A percentile compares a stretch with the other conserved stretches of the same genome.
Evolutionary conservation across 306 rosid genomes (phyloP).

Genomic region (Luffa aegyptiaca): DNA sequence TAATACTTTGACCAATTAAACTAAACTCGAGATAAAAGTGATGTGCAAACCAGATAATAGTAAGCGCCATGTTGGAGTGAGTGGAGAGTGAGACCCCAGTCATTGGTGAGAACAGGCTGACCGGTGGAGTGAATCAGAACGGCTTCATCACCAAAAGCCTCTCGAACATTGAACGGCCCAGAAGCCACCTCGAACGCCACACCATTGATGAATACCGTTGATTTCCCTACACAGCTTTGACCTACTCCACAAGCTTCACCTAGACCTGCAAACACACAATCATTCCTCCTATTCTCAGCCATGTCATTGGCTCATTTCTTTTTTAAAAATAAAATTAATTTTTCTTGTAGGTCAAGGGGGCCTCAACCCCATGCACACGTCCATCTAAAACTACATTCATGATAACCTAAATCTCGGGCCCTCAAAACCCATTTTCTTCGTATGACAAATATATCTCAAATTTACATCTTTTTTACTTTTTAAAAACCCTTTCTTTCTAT

Average conservation of each 20-base stretch:
- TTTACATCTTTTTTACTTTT: background rate
- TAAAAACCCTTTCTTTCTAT: background rate
- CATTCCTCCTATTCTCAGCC: background rate
- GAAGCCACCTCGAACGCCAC: slow-evolving; percentile 64
- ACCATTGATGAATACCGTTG: slow-evolving; percentile 80
- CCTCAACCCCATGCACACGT: slow-evolving; percentile 73
- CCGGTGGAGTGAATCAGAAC: slow-evolving; percentile 71
- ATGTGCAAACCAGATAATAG: slow-evolving; percentile 52
- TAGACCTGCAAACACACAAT: slow-evolving; percentile 28
- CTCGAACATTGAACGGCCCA: slow-evolving; percentile 72
- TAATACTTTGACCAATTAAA: background rate
- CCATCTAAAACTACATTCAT: slow-evolving; percentile 15
- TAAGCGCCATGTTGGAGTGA: slow-evolving; percentile 72
- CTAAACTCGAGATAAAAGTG: background rate
- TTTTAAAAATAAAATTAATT: background rate
- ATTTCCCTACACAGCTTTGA: slow-evolving; percentile 22
- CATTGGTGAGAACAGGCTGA: slow-evolving; percentile 73
- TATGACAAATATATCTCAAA: background rate
- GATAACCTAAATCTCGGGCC: background rate
- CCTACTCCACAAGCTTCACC: slow-evolving; percentile 28
- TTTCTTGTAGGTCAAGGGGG: background rate
- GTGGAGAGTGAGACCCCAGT: slow-evolving; percentile 83
- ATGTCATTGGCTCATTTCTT: background rate
- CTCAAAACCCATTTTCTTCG: background rate
- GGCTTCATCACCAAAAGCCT: slow-evolving; percentile 74